Evolutionary conservation across 352 stramenopile species (phyloP).

Genomic region (Phytophthora foliorum): DNA sequence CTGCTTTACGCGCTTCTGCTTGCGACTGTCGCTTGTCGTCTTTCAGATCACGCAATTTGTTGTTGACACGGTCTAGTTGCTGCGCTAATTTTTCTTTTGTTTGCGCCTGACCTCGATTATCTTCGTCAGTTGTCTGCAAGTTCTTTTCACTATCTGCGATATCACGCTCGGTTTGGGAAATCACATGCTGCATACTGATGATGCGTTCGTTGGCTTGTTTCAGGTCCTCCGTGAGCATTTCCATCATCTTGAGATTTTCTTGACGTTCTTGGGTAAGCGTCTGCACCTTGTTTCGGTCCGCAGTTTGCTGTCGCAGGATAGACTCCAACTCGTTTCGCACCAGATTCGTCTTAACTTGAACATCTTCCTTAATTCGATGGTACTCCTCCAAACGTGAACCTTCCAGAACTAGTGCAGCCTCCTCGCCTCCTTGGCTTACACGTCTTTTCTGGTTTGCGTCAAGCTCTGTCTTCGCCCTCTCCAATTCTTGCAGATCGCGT

Average conservation of each 20-base stretch:
- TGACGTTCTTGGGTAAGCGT: slow-evolving; percentile 75
- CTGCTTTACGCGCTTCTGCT: slow-evolving; percentile 84
- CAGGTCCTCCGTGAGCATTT: slow-evolving; percentile 70
- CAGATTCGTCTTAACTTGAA: slow-evolving; percentile 75
- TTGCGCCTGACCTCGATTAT: slow-evolving; percentile 66
- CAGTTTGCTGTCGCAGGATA: slow-evolving; percentile 70
- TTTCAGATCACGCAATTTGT: slow-evolving; percentile 92
- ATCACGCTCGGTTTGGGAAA: slow-evolving; percentile 63
- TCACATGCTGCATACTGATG: slow-evolving; percentile 76
- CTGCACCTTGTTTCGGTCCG: slow-evolving; percentile 80
- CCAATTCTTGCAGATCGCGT: slow-evolving; percentile 73
- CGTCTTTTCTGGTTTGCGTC: slow-evolving; percentile 53
- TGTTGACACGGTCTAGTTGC: slow-evolving; percentile 78
- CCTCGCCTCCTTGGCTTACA: slow-evolving; percentile 47
- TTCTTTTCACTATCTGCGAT: slow-evolving; percentile 64
- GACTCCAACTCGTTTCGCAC: slow-evolving; percentile 78
- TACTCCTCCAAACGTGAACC: slow-evolving; percentile 81
- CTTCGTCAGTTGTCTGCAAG: slow-evolving; percentile 63
- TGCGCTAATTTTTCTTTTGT: slow-evolving; percentile 75
- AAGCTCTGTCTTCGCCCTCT: slow-evolving; percentile 63
- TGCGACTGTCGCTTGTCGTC: slow-evolving; percentile 94
- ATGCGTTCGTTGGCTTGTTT: slow-evolving; percentile 72
- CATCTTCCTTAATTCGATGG: slow-evolving; percentile 83
- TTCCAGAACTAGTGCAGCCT: slow-evolving; percentile 67
- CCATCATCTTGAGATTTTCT: slow-evolving; percentile 78